These are phyloP conservation scores for Leucoagaricus sp. DNA, from an alignment of 1,284 basidiomycete species.

Conservation along the genomic window DNA sequence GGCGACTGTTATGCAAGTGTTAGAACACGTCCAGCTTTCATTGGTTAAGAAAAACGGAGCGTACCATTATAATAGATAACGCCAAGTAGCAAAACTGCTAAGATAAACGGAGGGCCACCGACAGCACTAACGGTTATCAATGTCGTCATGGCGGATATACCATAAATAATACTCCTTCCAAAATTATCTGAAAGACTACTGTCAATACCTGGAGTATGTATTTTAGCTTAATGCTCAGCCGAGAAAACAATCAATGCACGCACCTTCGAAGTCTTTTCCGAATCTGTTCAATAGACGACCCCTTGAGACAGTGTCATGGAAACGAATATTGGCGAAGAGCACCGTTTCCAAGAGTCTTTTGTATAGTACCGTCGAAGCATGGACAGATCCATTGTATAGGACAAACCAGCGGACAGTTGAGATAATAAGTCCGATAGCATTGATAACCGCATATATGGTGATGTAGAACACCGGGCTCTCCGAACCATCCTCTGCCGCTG, in stretches of 20 bases:
- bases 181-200: constrained; percentile 86
- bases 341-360: constrained; percentile 79
- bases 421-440: constrained; percentile 55
- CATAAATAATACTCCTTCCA: constrained; percentile 71
- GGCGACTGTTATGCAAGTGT: constrained; percentile 37
- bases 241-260: constrained; percentile 3
- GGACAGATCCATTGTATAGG: constrained; percentile 61
- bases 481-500: constrained; percentile 19
- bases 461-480: constrained; percentile 74
- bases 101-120: constrained; percentile 77
- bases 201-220: constrained; percentile 66
- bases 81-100: constrained; percentile 61
- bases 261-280: constrained; percentile 92
- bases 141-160: constrained; percentile 60
- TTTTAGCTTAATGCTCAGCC: background rate
- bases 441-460: constrained; percentile 68
- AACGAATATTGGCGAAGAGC: constrained; percentile 88
- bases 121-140: constrained; percentile 78
- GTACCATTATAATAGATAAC: constrained; percentile 71
- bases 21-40: constrained; percentile 10
- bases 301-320: constrained; percentile 91
- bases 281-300: constrained; percentile 89
- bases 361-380: constrained; percentile 33
- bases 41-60: constrained; percentile 18
- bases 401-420: constrained; percentile 69